These are phyloP conservation scores for Silene latifolia DNA, from an alignment of 148 eudicot species.

Conservation along the genomic window DNA sequence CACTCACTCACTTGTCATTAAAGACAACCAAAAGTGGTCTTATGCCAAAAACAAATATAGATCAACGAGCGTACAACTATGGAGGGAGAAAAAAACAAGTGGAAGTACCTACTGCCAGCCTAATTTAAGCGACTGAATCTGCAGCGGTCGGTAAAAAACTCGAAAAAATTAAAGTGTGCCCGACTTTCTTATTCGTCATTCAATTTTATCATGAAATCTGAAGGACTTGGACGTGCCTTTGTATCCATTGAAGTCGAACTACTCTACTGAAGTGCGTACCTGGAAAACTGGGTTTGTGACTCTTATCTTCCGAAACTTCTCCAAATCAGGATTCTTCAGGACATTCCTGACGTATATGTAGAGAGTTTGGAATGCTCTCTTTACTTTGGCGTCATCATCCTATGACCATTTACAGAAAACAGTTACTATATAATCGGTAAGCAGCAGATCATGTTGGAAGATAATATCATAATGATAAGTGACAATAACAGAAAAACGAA, in stretches of 20 bases:
- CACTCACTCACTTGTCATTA: too few species aligned
- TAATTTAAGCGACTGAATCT: too few species aligned
- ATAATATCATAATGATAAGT: not conserved
- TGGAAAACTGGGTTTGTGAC: slow-evolving; percentile 66
- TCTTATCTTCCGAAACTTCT: slow-evolving; percentile 64
- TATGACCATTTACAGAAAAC: slow-evolving; percentile 23
- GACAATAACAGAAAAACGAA: not conserved
- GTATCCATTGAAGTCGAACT: too few species aligned
- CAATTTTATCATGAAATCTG: not conserved
- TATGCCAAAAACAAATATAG: too few species aligned
- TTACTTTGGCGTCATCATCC: slow-evolving; percentile 55
- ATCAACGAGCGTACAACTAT: too few species aligned
- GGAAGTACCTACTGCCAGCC: too few species aligned
- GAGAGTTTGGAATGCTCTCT: slow-evolving; percentile 71
- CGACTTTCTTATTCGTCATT: too few species aligned
- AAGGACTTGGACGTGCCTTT: not conserved
- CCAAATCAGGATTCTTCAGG: slow-evolving; percentile 54
- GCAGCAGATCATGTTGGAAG: not conserved
- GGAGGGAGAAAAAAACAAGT: too few species aligned
- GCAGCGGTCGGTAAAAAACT: too few species aligned
- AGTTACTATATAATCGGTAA: not conserved
- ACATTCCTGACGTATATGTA: slow-evolving; percentile 57
- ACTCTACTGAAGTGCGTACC: slow-evolving; percentile 32
- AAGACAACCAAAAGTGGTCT: too few species aligned
- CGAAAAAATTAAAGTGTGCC: too few species aligned